These are phyloP conservation scores for Magnolia officinalis DNA, from an alignment of 164 flowering plant genomes.

Conservation along the genomic window DNA sequence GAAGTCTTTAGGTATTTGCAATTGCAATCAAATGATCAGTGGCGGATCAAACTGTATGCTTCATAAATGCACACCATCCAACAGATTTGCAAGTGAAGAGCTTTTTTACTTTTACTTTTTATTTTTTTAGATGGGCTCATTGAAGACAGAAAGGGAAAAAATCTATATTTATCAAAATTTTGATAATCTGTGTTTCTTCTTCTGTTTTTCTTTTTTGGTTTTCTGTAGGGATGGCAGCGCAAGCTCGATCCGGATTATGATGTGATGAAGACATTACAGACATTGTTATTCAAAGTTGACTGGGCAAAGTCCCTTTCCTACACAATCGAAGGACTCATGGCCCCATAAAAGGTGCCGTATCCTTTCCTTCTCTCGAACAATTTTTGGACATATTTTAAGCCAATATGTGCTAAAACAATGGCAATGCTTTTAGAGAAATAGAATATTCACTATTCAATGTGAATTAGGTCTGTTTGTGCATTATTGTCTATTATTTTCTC, in stretches of 20 bases:
- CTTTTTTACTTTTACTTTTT: no score
- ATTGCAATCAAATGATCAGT: no score
- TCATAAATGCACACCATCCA: no score
- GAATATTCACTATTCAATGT: not conserved
- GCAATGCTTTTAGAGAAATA: not conserved
- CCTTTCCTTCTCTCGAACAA: not conserved
- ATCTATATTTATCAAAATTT: no score
- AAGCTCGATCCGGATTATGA: slow-evolving; percentile 66
- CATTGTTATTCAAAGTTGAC: slow-evolving; percentile 52
- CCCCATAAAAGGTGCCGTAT: slow-evolving; percentile 26
- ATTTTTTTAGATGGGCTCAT: no score
- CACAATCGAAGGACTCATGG: slow-evolving; percentile 65
- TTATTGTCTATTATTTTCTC: not conserved
- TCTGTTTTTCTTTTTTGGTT: not conserved
- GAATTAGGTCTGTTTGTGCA: not conserved
- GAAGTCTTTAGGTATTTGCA: no score
- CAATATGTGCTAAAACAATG: not conserved
- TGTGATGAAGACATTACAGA: slow-evolving; percentile 48
- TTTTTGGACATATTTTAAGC: not conserved
- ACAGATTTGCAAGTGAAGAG: no score
- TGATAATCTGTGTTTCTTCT: not conserved
- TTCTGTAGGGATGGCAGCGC: slow-evolving; percentile 61
- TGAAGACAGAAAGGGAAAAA: no score
- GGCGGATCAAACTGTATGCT: no score
- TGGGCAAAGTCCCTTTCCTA: slow-evolving; percentile 58